Evolutionary conservation across 371 early-diverging fungal genomes (phyloP), one percentile per base, ranked within the genome.

Genomic region (Zopfochytrium polystomum): DNA sequence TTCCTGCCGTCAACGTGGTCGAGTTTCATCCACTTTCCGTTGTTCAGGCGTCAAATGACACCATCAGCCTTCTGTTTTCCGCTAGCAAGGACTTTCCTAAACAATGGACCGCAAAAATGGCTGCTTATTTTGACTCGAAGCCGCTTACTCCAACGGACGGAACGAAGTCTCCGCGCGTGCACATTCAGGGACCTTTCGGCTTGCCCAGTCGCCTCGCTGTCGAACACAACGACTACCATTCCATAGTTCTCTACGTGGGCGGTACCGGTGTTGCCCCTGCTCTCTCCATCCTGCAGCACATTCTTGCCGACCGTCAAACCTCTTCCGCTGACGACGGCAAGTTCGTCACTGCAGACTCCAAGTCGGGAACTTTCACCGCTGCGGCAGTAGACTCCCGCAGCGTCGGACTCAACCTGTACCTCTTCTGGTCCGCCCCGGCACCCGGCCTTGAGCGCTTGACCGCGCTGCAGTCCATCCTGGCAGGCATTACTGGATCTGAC

Each of bases 21-120:
- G 66, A 70, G 35, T 70, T n/a, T 33, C 70, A 70, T 49, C 70
- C 66, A n/a, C 53, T 47, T 48, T 31, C 32, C 11, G 56, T 63
- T 42, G 56, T 48, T 25, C 20, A 34, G 15, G n/a, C 55, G 11
- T 22, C 27, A 9, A n/a, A 15, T 9, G 7, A 4, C 5, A 27
- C 33, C 22, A 51, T 50, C 26, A 42, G 43, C 18, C 58, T 64
- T 34, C 3, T 58, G 31, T 58, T 57, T 25, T 9, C 52, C 29
- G 9, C 52, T 9, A 5, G 9, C 52, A 22, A 6, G 6, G 18
- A n/a, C 7, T 30, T 30, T 30, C 6, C 29, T 11, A 27, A 9
- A 15, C 13, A 47, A 47, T 47, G 47, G 47, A 23, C 47, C 9
- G 13, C 9, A 9, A 11, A 23, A 11, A 7, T 47, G 13, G 47